Conservation (phyloP, 768 basidiomycete species). For the Mycena rebaudengoi region DNA sequence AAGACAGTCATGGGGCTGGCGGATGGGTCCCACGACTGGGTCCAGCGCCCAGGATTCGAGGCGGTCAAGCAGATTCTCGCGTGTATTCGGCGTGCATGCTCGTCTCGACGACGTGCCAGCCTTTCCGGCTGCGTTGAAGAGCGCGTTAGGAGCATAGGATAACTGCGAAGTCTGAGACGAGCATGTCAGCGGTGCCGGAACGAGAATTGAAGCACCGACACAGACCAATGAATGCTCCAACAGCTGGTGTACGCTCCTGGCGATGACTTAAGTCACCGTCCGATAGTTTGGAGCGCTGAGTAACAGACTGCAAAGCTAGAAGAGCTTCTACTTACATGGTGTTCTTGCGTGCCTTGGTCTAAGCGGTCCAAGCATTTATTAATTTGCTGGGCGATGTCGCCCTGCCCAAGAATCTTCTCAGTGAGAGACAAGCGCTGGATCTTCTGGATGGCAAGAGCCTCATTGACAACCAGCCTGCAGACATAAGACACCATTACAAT, state of each 20-base stretch:
- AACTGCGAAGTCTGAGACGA: neutral
- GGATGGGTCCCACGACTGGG: neutral
- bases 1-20: conserved; percentile 1
- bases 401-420: neutral
- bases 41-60: conserved; percentile 25
- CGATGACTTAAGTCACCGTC: neutral
- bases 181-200: neutral
- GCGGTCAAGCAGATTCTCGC: conserved; percentile 5
- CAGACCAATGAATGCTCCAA: neutral
- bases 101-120: neutral
- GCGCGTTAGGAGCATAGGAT: neutral
- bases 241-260: neutral
- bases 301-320: neutral
- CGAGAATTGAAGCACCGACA: neutral
- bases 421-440: neutral
- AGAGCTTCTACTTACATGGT: neutral
- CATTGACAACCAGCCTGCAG: conserved; percentile 1
- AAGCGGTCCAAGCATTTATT: neutral
- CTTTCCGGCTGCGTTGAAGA: neutral
- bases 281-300: neutral
- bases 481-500: neutral
- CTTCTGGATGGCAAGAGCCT: neutral
- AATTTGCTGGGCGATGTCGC: neutral
- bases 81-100: neutral
- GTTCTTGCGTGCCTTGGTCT: neutral